phyloP scores from a whole-genome alignment of 2,329 filamentous ascomycete species.

The Didymella glomerata region DNA sequence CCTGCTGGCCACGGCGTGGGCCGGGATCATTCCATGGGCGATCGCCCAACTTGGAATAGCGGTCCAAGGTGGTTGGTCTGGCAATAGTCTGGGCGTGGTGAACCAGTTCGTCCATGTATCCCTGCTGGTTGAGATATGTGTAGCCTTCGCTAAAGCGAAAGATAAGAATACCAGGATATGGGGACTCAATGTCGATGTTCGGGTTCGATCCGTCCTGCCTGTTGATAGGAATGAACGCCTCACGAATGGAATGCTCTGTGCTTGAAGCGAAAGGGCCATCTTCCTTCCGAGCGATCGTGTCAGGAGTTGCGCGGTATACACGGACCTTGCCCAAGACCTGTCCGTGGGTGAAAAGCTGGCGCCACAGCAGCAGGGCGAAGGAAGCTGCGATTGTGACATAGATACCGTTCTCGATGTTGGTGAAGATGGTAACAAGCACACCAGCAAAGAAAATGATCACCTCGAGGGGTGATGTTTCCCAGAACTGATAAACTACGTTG shows the following conservation, averaged over 20 bases:
- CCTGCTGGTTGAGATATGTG: slow-evolving; percentile 93
- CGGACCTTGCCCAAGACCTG: slow-evolving; percentile 79
- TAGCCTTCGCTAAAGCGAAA: slow-evolving; percentile 96
- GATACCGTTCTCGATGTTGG: slow-evolving; percentile 88
- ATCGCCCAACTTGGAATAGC: slow-evolving; percentile 67
- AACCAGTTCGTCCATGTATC: slow-evolving; percentile 77
- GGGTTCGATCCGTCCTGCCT: slow-evolving; percentile 94
- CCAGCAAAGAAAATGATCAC: slow-evolving; percentile 93
- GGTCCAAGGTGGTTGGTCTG: slow-evolving; percentile 75
- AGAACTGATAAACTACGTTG: slow-evolving; percentile 93
- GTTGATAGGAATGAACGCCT: slow-evolving; percentile 71
- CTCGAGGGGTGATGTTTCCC: slow-evolving; percentile 89
- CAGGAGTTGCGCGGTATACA: slow-evolving; percentile 83
- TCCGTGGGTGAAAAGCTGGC: slow-evolving; percentile 82
- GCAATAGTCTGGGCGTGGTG: slow-evolving; percentile 65
- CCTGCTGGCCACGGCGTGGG: slow-evolving; percentile 65
- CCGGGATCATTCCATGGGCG: slow-evolving; percentile 96
- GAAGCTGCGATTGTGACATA: slow-evolving; percentile 86
- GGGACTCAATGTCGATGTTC: slow-evolving; percentile 76
- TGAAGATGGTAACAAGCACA: slow-evolving; percentile 84
- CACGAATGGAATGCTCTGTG: slow-evolving; percentile 29
- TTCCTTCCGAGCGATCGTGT: slow-evolving; percentile 67
- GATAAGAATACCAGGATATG: slow-evolving; percentile 93
- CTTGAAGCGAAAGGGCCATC: slow-evolving; percentile 25
- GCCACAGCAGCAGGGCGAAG: slow-evolving; percentile 79